A percentile compares a stretch with the other conserved stretches of the same genome.
phyloP scores from a whole-genome alignment of 176 grass and related monocot genomes.

The Juncus effusus region DNA sequence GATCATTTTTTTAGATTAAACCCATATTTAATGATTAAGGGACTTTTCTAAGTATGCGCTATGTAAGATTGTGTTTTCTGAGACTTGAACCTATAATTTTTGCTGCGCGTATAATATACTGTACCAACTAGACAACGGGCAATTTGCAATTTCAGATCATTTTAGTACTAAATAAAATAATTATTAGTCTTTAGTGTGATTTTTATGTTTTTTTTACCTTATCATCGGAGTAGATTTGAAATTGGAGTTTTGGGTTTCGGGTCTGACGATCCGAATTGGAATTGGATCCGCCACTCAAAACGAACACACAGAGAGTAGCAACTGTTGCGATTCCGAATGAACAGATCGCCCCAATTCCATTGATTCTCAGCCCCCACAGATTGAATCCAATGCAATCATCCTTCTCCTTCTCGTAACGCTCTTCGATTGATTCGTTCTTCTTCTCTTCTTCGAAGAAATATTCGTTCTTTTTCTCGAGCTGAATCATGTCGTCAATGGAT shows the following conservation, averaged over 20 bases:
- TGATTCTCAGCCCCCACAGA: slow-evolving; percentile 39
- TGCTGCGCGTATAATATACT: no score
- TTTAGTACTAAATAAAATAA: background rate
- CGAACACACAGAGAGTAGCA: slow-evolving; percentile 58
- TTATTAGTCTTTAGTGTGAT: background rate
- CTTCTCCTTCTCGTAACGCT: background rate
- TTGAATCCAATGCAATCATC: slow-evolving; percentile 36
- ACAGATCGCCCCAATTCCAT: slow-evolving; percentile 68
- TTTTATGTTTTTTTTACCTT: slow-evolving; percentile 35
- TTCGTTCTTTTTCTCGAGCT: slow-evolving; percentile 17
- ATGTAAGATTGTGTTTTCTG: no score
- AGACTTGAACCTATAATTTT: no score
- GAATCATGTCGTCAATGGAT: background rate
- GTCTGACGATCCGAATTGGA: slow-evolving; percentile 27
- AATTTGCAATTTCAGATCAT: background rate
- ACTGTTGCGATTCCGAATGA: slow-evolving; percentile 73
- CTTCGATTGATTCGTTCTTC: slow-evolving; percentile 8
- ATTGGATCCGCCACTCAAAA: slow-evolving; percentile 45
- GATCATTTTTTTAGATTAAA: background rate
- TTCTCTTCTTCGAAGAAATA: background rate
- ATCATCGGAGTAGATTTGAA: slow-evolving; percentile 50
- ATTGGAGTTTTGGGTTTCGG: slow-evolving; percentile 51
- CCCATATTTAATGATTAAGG: background rate
- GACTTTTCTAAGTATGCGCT: no score
- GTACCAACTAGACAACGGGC: background rate